Percentiles rank a stretch among this genome's conserved stretches.
These are phyloP conservation scores for Brassica incana DNA, from an alignment of 345 rosid genomes.

Conservation along the genomic window DNA sequence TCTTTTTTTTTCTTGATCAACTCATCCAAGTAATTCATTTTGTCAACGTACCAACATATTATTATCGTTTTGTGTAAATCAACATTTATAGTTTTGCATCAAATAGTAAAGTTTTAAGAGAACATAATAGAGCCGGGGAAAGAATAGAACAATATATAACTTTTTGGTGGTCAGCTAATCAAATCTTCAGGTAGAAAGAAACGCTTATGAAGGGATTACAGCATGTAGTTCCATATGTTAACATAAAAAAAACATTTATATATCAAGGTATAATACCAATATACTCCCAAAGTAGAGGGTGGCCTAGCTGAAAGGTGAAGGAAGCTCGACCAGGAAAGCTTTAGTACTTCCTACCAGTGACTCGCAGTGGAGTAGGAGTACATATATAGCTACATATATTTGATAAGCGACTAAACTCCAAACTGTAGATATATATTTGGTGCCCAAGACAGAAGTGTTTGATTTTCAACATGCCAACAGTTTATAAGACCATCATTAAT, in stretches of 20 bases:
- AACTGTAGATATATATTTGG: neutral
- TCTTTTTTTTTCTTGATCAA: too few relatives aligned
- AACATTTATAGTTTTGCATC: neutral
- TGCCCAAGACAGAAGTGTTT: neutral
- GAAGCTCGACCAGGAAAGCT: neutral
- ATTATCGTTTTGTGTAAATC: neutral
- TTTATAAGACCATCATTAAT: neutral
- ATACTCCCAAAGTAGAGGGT: neutral
- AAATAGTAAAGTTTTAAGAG: neutral
- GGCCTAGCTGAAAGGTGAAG: neutral
- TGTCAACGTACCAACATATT: neutral
- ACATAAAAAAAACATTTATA: neutral
- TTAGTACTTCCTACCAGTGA: neutral
- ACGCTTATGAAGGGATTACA: neutral
- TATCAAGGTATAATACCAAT: neutral
- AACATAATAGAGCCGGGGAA: neutral
- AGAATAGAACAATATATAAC: neutral
- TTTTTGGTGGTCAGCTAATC: neutral
- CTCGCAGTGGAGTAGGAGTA: neutral
- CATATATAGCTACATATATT: neutral
- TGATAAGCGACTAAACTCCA: neutral
- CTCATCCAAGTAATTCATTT: neutral
- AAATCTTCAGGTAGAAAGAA: neutral
- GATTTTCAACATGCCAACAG: neutral
- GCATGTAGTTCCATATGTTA: neutral